Conservation (phyloP, 441 rosid species). For the Gossypium gossypioides region DNA sequence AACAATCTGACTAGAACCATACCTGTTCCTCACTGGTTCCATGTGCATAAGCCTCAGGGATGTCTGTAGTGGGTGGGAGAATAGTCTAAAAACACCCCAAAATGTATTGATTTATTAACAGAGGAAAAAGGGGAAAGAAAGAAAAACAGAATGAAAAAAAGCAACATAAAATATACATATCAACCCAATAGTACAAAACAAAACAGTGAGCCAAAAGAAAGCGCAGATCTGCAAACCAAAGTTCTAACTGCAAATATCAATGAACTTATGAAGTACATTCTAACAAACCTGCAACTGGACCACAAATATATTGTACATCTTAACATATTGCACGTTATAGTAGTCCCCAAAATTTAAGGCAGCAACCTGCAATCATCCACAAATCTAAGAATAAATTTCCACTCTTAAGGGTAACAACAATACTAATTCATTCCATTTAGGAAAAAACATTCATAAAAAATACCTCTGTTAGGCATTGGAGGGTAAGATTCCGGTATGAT, state of each 20-base stretch:
- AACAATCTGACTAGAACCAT: constrained; percentile 21
- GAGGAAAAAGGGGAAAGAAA: constrained; percentile 1
- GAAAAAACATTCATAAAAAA: neutral
- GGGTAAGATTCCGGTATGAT: constrained; percentile 86
- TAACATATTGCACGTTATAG: constrained; percentile 72
- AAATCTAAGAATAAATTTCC: neutral
- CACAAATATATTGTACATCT: constrained; percentile 58
- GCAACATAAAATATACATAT: constrained; percentile 7
- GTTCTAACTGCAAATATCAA: constrained; percentile 8
- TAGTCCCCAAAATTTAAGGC: constrained; percentile 86
- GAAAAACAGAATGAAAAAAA: neutral
- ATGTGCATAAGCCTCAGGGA: constrained; percentile 85
- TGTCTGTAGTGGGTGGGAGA: constrained; percentile 68
- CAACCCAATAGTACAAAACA: neutral
- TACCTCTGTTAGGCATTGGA: constrained; percentile 99
- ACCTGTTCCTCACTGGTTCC: constrained; percentile 94
- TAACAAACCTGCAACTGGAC: constrained; percentile 33
- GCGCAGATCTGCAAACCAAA: neutral
- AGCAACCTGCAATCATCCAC: constrained; percentile 58
- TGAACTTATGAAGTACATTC: neutral
- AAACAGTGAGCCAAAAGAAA: neutral
- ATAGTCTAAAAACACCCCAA: constrained; percentile 38
- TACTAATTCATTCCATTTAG: neutral
- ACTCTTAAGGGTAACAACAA: constrained; percentile 2
- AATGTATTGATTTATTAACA: neutral